A percentile compares a stretch with the other conserved stretches of the same genome.
These are phyloP conservation scores for Penicillium pulvis DNA, from an alignment of 495 filamentous ascomycete genomes.

Conservation along the genomic window DNA sequence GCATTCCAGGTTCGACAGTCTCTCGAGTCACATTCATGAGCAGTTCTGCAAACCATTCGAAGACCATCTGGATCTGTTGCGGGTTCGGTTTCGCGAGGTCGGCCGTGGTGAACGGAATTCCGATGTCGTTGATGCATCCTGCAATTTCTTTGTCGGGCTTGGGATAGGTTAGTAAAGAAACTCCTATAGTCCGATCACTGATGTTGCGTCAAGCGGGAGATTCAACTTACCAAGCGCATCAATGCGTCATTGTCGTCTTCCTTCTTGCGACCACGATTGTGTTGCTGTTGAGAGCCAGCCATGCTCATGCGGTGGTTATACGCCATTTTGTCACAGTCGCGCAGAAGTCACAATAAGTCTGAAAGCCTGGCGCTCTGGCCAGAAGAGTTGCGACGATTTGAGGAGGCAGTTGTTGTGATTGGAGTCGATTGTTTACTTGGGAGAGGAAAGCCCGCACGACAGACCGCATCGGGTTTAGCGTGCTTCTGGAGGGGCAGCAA, in stretches of 20 bases:
- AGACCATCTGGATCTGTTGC: conserved; percentile 90
- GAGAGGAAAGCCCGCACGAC: conserved; percentile 32
- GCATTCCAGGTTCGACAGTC: conserved; percentile 92
- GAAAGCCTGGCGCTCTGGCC: conserved; percentile 7
- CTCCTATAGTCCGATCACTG: background rate
- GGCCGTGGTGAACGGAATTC: conserved; percentile 80
- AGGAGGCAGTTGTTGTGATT: conserved; percentile 29
- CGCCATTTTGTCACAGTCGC: conserved; percentile 30
- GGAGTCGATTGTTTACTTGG: conserved; percentile 41
- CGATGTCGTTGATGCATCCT: conserved; percentile 95
- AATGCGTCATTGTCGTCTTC: conserved; percentile 82
- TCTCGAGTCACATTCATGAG: conserved; percentile 89
- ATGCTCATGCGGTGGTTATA: conserved; percentile 81
- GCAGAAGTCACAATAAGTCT: background rate
- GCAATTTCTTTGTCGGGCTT: conserved; percentile 86
- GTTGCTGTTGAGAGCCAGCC: conserved; percentile 57
- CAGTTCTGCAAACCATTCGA: conserved; percentile 95
- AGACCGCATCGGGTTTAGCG: conserved; percentile 40
- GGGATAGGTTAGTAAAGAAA: conserved; percentile 11
- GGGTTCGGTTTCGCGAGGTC: conserved; percentile 94
- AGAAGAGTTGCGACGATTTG: conserved; percentile 8
- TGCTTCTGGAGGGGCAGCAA: conserved; percentile 32
- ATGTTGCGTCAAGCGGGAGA: background rate
- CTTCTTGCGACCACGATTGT: conserved; percentile 67
- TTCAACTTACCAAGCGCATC: conserved; percentile 72